Evolutionary conservation across 2,329 filamentous ascomycete species (phyloP).

Genomic region (Cladosporium sp.): DNA sequence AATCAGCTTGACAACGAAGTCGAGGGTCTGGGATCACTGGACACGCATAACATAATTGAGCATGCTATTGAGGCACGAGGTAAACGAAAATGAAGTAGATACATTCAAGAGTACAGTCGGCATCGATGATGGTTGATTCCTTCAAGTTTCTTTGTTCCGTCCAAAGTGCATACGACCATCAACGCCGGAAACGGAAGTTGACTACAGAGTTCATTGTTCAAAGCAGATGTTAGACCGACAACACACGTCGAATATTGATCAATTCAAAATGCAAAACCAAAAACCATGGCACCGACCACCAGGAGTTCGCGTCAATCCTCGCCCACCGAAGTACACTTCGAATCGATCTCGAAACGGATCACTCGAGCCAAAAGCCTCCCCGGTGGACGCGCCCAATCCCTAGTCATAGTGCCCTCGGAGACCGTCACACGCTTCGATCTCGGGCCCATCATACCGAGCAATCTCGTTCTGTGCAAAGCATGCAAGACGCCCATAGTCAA

Average conservation of each 20-base stretch:
- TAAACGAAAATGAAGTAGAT: no score
- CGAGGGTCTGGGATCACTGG: no score
- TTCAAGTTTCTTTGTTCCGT: neutral
- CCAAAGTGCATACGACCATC: neutral
- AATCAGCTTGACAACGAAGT: no score
- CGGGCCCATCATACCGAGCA: neutral
- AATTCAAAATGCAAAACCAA: neutral
- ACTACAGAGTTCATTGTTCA: neutral
- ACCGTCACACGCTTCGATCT: neutral
- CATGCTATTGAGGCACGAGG: no score
- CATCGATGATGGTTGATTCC: no score
- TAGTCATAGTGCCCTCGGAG: neutral
- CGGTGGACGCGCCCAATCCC: neutral
- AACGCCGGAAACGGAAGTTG: neutral
- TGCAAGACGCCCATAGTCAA: conserved; percentile 1
- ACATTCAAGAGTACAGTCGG: no score
- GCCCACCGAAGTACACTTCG: no score
- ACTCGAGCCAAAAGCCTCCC: conserved; percentile 3
- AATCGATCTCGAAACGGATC: neutral
- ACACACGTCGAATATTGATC: no score
- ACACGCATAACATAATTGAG: no score
- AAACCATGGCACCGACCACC: neutral
- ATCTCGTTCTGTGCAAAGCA: neutral
- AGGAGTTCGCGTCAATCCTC: neutral
- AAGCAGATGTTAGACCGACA: no score